Evolutionary conservation across 129 eudicot genomes (phyloP), one percentile per base, ranked within the genome.

Genomic region (Centaurea solstitialis): DNA sequence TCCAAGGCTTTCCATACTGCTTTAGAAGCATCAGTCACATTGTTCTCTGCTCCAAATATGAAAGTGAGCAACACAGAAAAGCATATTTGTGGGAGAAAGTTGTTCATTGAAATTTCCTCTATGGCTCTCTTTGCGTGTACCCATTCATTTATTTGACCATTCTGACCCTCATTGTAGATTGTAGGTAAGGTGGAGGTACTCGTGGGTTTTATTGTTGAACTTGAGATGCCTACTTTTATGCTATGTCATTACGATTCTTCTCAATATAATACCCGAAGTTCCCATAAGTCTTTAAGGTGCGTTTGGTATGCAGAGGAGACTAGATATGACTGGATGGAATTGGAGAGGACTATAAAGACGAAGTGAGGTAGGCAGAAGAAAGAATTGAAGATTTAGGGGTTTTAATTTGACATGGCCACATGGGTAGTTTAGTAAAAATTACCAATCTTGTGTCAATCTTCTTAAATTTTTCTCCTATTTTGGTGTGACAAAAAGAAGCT

Each of bases 1-100:
- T 24, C 73, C 7, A 8, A 68, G 17, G 73, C 41, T 68, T 68
- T 10, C 73, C 73, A 68, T 17, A 17, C 41, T 11, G 73, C 73
- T 68, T 66, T 68, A 35, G 73, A 68, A 24, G 73, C 73, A 68
- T 26, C 73, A 68, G 77, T 68, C 22, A 71, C 38, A 30, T 83
- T 82, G 28, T 59, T 68, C 5, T 50, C 71, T 75, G 26, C 43
- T 4, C 68, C 62, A 24, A 70, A 57, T 20, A 70, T 28, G 57
- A 68, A 35, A 47, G 50, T 24, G 37, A 75, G 72, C 33, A 53
- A 57, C 9, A 37, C 17, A 68, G 18, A 4, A 47, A 75, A 9
- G n/a, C 20, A 5, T 50, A 15, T 50, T 50, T 50, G 62, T 17
- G 15, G 62, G 35, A 9, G 47, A 15, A 65, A 75, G 59, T 68